These are phyloP conservation scores for Xylaria sp. DNA, from an alignment of 2,329 filamentous ascomycete species.

Conservation along the genomic window DNA sequence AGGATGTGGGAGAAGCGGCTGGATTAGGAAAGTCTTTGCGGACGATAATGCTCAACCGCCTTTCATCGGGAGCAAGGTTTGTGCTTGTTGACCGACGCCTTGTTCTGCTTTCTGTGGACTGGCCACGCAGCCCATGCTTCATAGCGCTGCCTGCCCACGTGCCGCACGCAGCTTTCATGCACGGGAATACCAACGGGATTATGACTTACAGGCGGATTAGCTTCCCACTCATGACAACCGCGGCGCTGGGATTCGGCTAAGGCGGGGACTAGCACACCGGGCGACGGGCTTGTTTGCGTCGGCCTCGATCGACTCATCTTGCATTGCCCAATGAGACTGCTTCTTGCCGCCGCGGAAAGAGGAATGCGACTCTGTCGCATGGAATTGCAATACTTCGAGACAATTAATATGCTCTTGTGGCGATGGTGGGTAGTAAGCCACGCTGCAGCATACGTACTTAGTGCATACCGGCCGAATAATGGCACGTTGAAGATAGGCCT, in stretches of 20 bases:
- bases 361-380: slow-evolving; percentile 14
- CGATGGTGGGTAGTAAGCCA: slow-evolving; percentile 11
- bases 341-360: slow-evolving; percentile 6
- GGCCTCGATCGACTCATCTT: slow-evolving; percentile 4
- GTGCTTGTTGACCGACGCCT: neutral
- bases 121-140: neutral
- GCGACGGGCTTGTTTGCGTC: neutral
- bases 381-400: neutral
- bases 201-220: slow-evolving; percentile 11
- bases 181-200: slow-evolving; percentile 1
- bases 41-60: neutral
- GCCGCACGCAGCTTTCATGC: slow-evolving; percentile 10
- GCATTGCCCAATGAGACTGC: neutral
- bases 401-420: neutral
- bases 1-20: neutral
- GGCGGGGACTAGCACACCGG: neutral
- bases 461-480: neutral
- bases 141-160: slow-evolving; percentile 5
- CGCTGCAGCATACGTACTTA: slow-evolving; percentile 8
- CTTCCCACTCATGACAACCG: slow-evolving; percentile 19
- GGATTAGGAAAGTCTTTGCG: slow-evolving; percentile 19
- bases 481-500: slow-evolving; percentile 1
- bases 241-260: slow-evolving; percentile 10
- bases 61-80: neutral
- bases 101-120: neutral